phyloP scores from a whole-genome alignment of 1,284 basidiomycete genomes.

The Ustilago hordei region DNA sequence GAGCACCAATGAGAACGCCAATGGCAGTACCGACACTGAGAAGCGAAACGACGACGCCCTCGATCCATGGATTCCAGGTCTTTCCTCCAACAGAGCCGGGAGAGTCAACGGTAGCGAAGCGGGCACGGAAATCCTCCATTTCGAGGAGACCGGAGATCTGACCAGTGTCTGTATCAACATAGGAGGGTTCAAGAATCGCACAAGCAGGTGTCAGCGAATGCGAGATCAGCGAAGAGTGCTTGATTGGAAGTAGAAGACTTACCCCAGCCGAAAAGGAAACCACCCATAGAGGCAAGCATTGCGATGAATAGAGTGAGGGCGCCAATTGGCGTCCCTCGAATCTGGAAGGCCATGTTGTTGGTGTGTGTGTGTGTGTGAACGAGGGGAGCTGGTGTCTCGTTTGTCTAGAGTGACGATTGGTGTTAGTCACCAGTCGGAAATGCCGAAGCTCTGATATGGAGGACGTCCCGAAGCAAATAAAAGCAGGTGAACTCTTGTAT shows the following conservation, averaged over 20 bases:
- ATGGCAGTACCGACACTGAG: slow-evolving; percentile 72
- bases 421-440: not conserved
- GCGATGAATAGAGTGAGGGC: slow-evolving; percentile 77
- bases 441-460: not conserved
- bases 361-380: too few relatives aligned
- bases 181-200: not conserved
- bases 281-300: slow-evolving; percentile 80
- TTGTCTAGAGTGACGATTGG: not conserved
- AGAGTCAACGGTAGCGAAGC: slow-evolving; percentile 72
- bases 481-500: too few relatives aligned
- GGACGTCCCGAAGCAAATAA: not conserved
- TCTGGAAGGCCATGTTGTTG: slow-evolving; percentile 42
- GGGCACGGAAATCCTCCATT: slow-evolving; percentile 79
- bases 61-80: slow-evolving; percentile 64
- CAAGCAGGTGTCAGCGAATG: not conserved
- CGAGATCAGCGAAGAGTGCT: not conserved
- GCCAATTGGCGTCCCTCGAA: slow-evolving; percentile 65
- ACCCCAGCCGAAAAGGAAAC: slow-evolving; percentile 77
- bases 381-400: not conserved
- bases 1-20: slow-evolving; percentile 65
- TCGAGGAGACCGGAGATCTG: slow-evolving; percentile 82
- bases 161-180: slow-evolving; percentile 74
- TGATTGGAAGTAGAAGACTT: not conserved
- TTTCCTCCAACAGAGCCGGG: slow-evolving; percentile 24
- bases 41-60: slow-evolving; percentile 77